Conservation (phyloP, 345 rosid genomes). For the Eucalyptus decipiens region DNA sequence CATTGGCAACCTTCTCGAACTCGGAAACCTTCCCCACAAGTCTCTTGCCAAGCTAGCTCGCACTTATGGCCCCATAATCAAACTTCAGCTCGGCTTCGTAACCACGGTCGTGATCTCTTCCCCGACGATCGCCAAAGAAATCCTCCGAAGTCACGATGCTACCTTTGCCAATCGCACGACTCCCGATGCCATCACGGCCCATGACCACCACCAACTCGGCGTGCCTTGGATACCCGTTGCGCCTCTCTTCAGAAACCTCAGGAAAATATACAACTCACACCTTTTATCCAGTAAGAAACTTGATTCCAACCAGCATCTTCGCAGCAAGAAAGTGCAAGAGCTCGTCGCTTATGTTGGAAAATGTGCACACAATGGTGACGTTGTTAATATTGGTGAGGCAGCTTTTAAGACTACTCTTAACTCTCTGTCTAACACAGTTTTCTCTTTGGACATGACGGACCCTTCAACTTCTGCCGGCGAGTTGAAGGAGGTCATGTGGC, state of each 20-base stretch:
- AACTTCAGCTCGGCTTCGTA: not conserved
- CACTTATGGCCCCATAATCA: constrained; percentile 11
- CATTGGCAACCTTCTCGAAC: constrained; percentile 5
- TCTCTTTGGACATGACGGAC: constrained; percentile 7
- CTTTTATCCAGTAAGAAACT: constrained; percentile 1
- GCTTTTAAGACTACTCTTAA: constrained; percentile 2
- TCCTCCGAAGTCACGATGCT: constrained; percentile 3
- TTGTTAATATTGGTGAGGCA: constrained; percentile 24
- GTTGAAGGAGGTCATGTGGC: not conserved
- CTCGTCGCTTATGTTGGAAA: constrained; percentile 3
- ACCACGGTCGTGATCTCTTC: constrained; percentile 5
- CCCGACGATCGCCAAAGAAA: not conserved
- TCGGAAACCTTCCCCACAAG: constrained; percentile 2
- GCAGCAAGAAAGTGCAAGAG: not conserved
- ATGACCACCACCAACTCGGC: not conserved
- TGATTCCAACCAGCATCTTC: not conserved
- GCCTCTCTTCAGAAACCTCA: not conserved
- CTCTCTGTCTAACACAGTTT: constrained; percentile 5
- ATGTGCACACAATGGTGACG: constrained; percentile 2
- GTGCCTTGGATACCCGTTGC: not conserved
- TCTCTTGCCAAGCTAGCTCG: constrained; percentile 1
- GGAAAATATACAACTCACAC: not conserved
- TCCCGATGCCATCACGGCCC: not conserved
- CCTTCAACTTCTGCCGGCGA: not conserved
- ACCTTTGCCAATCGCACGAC: not conserved